phyloP scores from a whole-genome alignment of 768 basidiomycete species.

The Collybia mongolica region DNA sequence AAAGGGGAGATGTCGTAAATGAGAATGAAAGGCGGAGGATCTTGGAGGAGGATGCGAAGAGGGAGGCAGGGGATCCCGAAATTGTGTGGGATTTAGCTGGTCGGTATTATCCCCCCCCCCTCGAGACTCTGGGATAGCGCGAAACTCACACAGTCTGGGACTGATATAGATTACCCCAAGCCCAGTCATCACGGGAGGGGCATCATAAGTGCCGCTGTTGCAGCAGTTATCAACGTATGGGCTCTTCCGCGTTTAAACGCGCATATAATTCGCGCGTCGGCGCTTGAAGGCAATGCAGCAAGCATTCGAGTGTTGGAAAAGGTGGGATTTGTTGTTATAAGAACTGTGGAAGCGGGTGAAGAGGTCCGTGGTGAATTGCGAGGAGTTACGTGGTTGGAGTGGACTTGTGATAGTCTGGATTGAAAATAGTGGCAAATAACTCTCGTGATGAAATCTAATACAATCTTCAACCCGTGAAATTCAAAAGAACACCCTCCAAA shows the following conservation, averaged over 20 bases:
- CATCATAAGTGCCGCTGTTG: constrained; percentile 10
- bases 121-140: not conserved
- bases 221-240: constrained; percentile 8
- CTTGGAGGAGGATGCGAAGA: constrained; percentile 34
- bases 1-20: constrained; percentile 26
- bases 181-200: constrained; percentile 38
- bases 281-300: constrained; percentile 9
- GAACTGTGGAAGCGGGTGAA: not conserved
- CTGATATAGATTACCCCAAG: constrained; percentile 52
- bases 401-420: not conserved
- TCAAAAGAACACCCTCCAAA: too few species aligned
- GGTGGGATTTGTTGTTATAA: constrained; percentile 4
- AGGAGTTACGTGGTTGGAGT: constrained; percentile 10
- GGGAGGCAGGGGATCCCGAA: constrained; percentile 38
- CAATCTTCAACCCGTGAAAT: too few species aligned
- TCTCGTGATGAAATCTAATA: too few species aligned
- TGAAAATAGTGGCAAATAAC: constrained; percentile 13
- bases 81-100: constrained; percentile 54
- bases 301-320: constrained; percentile 13
- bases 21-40: constrained; percentile 19
- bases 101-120: constrained; percentile 19
- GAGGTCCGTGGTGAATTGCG: constrained; percentile 4
- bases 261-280: constrained; percentile 7
- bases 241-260: constrained; percentile 8
- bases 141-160: not conserved